Conservation (phyloP, 345 rosid species). For the Barbarea vulgaris region DNA sequence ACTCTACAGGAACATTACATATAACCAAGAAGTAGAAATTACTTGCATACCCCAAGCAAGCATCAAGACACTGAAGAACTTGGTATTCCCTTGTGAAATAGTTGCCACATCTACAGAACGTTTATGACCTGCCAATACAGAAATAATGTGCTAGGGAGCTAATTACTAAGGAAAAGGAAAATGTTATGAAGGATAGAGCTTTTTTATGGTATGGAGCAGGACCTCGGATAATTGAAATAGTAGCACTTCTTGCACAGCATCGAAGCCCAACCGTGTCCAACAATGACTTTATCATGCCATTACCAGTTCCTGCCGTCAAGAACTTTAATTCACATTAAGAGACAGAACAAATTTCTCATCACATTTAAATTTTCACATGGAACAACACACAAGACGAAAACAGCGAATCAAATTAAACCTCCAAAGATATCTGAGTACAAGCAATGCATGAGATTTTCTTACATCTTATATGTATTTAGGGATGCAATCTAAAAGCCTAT, state of each 20-base stretch:
- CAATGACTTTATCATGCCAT: slow-evolving; percentile 92
- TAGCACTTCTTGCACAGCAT: slow-evolving; percentile 64
- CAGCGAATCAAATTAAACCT: not conserved
- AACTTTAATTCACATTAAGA: not conserved
- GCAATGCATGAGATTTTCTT: not conserved
- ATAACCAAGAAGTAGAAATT: not conserved
- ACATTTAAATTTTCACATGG: not conserved
- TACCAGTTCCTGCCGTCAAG: slow-evolving; percentile 72
- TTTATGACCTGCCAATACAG: slow-evolving; percentile 67
- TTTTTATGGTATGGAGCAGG: not conserved
- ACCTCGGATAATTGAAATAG: slow-evolving; percentile 87
- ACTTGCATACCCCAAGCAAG: slow-evolving; percentile 85
- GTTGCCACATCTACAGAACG: slow-evolving; percentile 82
- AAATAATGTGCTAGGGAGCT: slow-evolving; percentile 10
- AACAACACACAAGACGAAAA: not conserved
- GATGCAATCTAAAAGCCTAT: not conserved
- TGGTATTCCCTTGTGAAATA: slow-evolving; percentile 66
- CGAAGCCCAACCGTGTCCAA: slow-evolving; percentile 77
- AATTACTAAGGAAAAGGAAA: not conserved
- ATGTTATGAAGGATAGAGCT: not conserved
- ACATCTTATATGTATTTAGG: not conserved
- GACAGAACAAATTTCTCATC: not conserved
- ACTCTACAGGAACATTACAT: slow-evolving; percentile 14
- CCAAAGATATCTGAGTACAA: not conserved
- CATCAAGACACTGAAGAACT: slow-evolving; percentile 83